phyloP scores from a whole-genome alignment of 164 flowering plant species.

The Saururus chinensis region DNA sequence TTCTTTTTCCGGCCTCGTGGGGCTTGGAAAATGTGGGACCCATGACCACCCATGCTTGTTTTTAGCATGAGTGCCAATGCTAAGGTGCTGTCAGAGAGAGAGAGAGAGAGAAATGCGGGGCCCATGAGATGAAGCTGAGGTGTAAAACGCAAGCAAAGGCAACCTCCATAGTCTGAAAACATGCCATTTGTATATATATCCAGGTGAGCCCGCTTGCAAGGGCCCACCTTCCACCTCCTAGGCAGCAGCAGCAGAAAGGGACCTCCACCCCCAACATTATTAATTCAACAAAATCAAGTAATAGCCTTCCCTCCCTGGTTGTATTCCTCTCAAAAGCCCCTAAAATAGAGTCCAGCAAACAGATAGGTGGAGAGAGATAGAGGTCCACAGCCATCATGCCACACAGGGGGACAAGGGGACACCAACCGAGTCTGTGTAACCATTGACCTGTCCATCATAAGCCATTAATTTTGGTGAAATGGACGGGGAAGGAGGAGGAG shows the following conservation, averaged over 20 bases:
- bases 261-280: too few species aligned
- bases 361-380: background rate
- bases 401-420: slow-evolving; percentile 33
- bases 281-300: background rate
- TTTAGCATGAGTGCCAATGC: background rate
- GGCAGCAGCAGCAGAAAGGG: background rate
- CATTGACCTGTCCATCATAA: too few species aligned
- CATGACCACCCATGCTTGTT: background rate
- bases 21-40: background rate
- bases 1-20: background rate
- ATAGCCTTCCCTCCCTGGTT: too few species aligned
- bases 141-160: background rate
- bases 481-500: slow-evolving; percentile 6
- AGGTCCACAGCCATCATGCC: background rate
- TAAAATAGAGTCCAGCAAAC: too few species aligned
- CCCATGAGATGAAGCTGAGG: background rate
- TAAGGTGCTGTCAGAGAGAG: slow-evolving; percentile 1
- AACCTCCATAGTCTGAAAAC: background rate
- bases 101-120: background rate
- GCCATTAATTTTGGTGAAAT: slow-evolving; percentile 16
- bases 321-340: too few species aligned
- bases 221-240: too few species aligned
- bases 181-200: too few species aligned
- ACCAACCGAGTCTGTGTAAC: slow-evolving; percentile 33
- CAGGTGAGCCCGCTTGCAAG: too few species aligned